Percentiles rank a stretch among this genome's conserved stretches.
phyloP scores from a whole-genome alignment of 1,284 basidiomycete species.

The Sporisorium exsertum region DNA sequence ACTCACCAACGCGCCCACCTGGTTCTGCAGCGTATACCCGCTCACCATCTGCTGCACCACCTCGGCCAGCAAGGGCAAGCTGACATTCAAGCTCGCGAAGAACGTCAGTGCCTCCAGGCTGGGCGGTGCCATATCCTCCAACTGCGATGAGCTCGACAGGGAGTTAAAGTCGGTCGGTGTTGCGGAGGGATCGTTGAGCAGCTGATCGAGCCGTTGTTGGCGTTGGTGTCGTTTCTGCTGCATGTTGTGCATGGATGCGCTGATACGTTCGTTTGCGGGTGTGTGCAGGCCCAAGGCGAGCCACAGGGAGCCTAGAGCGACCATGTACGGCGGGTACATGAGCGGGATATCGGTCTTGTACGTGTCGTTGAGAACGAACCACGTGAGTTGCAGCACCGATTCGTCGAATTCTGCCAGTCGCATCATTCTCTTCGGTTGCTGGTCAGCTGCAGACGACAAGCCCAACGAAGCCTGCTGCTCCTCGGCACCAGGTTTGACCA shows the following conservation, averaged over 20 bases:
- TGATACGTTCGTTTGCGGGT: conserved; percentile 30
- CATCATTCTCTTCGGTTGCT: background rate
- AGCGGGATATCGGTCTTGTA: conserved; percentile 91
- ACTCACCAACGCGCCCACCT: conserved; percentile 7
- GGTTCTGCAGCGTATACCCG: conserved; percentile 77
- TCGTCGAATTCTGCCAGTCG: conserved; percentile 71
- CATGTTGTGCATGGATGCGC: conserved; percentile 9
- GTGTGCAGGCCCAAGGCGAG: conserved; percentile 71
- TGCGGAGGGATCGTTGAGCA: conserved; percentile 8
- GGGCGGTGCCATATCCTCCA: conserved; percentile 62
- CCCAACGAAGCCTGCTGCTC: conserved; percentile 9
- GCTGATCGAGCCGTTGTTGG: conserved; percentile 62
- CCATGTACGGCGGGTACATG: conserved; percentile 90
- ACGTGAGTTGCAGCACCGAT: conserved; percentile 71
- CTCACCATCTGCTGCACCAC: conserved; percentile 90
- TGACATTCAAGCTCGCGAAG: conserved; percentile 86
- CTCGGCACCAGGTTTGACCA: conserved; percentile 13
- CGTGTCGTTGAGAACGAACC: conserved; percentile 95
- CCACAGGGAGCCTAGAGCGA: conserved; percentile 90
- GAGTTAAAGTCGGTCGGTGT: conserved; percentile 24
- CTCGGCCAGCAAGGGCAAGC: conserved; percentile 82
- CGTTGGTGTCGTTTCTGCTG: conserved; percentile 35
- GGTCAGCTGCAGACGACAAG: background rate
- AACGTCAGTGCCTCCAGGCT: conserved; percentile 77
- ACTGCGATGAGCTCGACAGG: background rate